These are phyloP conservation scores for Oryza punctata DNA, from an alignment of 176 grass and related monocot genomes.

Conservation along the genomic window DNA sequence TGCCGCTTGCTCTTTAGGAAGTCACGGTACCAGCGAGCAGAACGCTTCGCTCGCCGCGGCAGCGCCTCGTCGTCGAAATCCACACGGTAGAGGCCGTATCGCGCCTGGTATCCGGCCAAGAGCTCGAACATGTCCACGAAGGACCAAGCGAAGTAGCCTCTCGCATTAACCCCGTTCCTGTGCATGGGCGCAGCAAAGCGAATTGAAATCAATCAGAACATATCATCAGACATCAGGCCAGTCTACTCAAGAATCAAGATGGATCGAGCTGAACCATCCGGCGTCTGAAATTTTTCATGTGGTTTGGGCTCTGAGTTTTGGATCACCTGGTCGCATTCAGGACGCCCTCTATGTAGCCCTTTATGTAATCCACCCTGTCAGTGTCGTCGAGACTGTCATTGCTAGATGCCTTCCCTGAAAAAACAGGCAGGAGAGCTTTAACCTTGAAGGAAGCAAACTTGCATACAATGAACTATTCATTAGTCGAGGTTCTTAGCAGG, in stretches of 20 bases:
- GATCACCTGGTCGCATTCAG: slow-evolving; percentile 51
- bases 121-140: slow-evolving; percentile 78
- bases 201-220: neutral
- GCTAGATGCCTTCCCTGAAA: neutral
- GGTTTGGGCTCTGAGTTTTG: no score
- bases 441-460: no score
- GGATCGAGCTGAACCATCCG: no score
- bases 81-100: slow-evolving; percentile 61
- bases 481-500: no score
- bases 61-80: slow-evolving; percentile 50
- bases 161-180: slow-evolving; percentile 68
- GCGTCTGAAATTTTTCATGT: no score
- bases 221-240: no score
- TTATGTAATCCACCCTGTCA: slow-evolving; percentile 56
- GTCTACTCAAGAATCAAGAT: no score
- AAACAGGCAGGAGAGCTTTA: neutral
- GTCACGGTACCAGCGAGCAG: slow-evolving; percentile 57
- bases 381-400: slow-evolving; percentile 44
- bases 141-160: slow-evolving; percentile 63
- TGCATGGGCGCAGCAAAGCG: slow-evolving; percentile 8
- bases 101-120: slow-evolving; percentile 19
- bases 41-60: slow-evolving; percentile 51
- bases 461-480: no score
- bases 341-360: slow-evolving; percentile 38
- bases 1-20: slow-evolving; percentile 44